Evolutionary conservation across 179 eudicot genomes (phyloP).

Genomic region (Silene coronaria): DNA sequence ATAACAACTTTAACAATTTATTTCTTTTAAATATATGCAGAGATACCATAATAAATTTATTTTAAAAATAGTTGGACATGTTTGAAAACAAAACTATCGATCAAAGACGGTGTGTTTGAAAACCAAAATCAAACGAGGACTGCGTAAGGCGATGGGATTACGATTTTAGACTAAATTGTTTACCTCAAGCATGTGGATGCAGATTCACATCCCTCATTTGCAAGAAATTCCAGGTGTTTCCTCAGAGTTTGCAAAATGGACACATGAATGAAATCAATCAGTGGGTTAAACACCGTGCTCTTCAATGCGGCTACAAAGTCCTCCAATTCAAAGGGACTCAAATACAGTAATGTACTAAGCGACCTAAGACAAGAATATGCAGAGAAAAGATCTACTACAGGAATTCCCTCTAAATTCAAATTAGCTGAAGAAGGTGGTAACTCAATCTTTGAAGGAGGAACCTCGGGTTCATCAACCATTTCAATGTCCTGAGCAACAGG

Average conservation of each 20-base stretch:
- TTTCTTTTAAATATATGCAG: neutral
- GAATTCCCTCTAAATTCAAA: slow-evolving; percentile 54
- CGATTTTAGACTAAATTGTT: slow-evolving; percentile 7
- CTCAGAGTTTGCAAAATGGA: slow-evolving; percentile 67
- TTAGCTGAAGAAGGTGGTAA: slow-evolving; percentile 69
- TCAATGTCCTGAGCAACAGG: slow-evolving; percentile 21
- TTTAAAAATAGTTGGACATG: neutral
- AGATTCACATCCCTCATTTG: slow-evolving; percentile 55
- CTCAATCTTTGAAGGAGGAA: slow-evolving; percentile 51
- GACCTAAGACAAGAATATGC: slow-evolving; percentile 86
- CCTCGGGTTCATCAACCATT: slow-evolving; percentile 29
- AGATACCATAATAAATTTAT: neutral
- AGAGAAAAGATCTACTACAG: slow-evolving; percentile 63
- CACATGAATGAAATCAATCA: slow-evolving; percentile 78
- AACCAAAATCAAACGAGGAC: neutral
- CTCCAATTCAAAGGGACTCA: slow-evolving; percentile 87
- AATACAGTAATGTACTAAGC: slow-evolving; percentile 67
- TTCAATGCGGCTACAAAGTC: slow-evolving; percentile 72
- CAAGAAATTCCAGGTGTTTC: slow-evolving; percentile 64
- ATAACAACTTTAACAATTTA: neutral
- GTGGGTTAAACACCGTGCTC: slow-evolving; percentile 44
- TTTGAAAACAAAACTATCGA: neutral
- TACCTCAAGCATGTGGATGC: slow-evolving; percentile 89
- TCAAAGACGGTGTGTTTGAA: neutral
- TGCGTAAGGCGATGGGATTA: neutral